These are phyloP conservation scores for Lecanosticta acicola DNA, from an alignment of 2,329 filamentous ascomycete genomes.

Conservation along the genomic window DNA sequence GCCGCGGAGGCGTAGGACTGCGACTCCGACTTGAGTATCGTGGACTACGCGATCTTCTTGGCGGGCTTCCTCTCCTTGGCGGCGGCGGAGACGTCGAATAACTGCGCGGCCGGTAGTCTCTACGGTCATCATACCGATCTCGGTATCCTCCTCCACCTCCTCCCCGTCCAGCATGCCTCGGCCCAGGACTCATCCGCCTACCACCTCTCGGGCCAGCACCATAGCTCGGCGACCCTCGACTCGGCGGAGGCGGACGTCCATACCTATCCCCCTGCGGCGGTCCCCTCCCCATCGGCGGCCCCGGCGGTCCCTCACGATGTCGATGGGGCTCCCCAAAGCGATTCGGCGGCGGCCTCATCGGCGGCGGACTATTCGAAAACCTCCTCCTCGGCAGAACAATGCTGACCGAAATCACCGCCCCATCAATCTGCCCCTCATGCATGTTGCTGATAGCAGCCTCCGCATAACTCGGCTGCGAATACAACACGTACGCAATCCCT, in stretches of 20 bases:
- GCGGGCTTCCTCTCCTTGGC: constrained; percentile 16
- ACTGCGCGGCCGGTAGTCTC: constrained; percentile 15
- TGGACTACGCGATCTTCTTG: constrained; percentile 16
- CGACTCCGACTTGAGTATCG: constrained; percentile 21
- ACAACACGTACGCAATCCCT: constrained; percentile 90
- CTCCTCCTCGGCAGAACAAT: constrained; percentile 80
- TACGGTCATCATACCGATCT: constrained; percentile 18
- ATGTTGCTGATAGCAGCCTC: constrained; percentile 81
- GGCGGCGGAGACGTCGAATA: constrained; percentile 23
- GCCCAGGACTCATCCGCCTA: constrained; percentile 25
- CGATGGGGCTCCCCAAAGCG: constrained; percentile 38
- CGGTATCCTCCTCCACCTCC: constrained; percentile 26
- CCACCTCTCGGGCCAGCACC: constrained; percentile 16
- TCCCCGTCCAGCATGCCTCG: constrained; percentile 24
- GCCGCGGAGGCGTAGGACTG: constrained; percentile 10
- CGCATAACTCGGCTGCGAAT: constrained; percentile 67
- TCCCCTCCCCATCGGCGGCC: constrained; percentile 2
- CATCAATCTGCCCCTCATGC: constrained; percentile 89
- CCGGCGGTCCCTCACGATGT: constrained; percentile 28
- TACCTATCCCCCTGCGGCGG: constrained; percentile 11
- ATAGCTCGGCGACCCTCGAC: constrained; percentile 22
- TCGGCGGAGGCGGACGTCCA: constrained; percentile 20
- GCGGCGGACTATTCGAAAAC: constrained; percentile 73
- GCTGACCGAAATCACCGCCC: constrained; percentile 74
- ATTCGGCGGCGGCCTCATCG: constrained; percentile 56